Evolutionary conservation across 2,329 filamentous ascomycete genomes (phyloP).

Genomic region (Parascedosporium putredinis): DNA sequence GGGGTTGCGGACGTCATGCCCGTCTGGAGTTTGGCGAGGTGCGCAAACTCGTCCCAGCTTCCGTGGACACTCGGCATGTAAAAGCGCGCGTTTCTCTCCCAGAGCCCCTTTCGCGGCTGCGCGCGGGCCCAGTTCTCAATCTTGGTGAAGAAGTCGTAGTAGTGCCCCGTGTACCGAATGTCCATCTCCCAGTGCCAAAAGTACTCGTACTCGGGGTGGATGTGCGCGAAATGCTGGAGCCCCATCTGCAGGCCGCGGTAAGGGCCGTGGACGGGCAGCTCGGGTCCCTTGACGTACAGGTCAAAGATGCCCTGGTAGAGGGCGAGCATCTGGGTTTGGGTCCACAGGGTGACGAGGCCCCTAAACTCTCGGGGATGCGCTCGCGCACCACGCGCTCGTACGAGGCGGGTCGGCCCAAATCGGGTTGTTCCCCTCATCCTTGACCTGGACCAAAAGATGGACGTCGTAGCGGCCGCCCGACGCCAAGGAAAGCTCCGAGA

Average conservation of each 20-base stretch:
- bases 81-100: slow-evolving; percentile 71
- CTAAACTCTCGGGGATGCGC: slow-evolving; percentile 75
- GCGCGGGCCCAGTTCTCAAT: slow-evolving; percentile 57
- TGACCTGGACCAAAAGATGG: slow-evolving; percentile 76
- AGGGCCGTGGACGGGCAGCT: slow-evolving; percentile 77
- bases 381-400: slow-evolving; percentile 59
- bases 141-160: slow-evolving; percentile 63
- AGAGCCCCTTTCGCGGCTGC: slow-evolving; percentile 70
- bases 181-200: slow-evolving; percentile 98
- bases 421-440: slow-evolving; percentile 60
- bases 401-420: slow-evolving; percentile 66
- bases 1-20: slow-evolving; percentile 49
- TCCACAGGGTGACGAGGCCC: slow-evolving; percentile 85
- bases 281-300: slow-evolving; percentile 52
- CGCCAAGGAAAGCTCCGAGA: slow-evolving; percentile 68
- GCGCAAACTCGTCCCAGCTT: slow-evolving; percentile 64
- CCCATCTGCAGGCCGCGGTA: slow-evolving; percentile 92
- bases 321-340: slow-evolving; percentile 82
- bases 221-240: slow-evolving; percentile 83
- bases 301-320: slow-evolving; percentile 84
- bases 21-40: slow-evolving; percentile 65
- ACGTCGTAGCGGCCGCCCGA: slow-evolving; percentile 82
- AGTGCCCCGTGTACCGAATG: slow-evolving; percentile 80
- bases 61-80: slow-evolving; percentile 70
- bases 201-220: slow-evolving; percentile 80